Conservation (phyloP, 2,329 filamentous ascomycete species). For the Colletotrichum liaoningense region DNA sequence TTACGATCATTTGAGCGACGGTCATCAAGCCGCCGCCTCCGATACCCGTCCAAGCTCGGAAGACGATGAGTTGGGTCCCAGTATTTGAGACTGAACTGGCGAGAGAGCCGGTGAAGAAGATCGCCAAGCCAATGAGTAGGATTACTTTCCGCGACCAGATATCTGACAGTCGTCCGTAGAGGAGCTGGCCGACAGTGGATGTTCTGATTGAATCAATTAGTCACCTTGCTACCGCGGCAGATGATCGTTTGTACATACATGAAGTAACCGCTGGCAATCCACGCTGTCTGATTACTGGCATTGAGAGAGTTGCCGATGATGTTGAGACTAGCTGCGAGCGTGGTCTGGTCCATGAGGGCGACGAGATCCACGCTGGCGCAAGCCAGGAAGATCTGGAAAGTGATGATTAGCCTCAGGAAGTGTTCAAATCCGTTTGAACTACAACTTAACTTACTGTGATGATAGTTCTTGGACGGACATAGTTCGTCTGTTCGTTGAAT, state of each 20-base stretch:
- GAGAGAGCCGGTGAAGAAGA: slow-evolving; percentile 57
- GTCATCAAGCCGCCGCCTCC: slow-evolving; percentile 55
- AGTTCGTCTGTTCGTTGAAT: slow-evolving; percentile 68
- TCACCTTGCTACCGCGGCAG: not conserved
- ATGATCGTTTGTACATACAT: slow-evolving; percentile 51
- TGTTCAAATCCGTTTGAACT: too few relatives aligned
- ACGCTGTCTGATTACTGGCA: slow-evolving; percentile 61
- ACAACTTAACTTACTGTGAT: slow-evolving; percentile 54
- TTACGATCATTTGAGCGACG: slow-evolving; percentile 58
- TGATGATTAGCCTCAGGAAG: not conserved
- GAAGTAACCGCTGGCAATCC: slow-evolving; percentile 68
- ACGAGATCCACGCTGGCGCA: slow-evolving; percentile 66
- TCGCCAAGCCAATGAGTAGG: slow-evolving; percentile 49
- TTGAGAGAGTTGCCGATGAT: slow-evolving; percentile 63
- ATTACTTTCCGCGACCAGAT: slow-evolving; percentile 59
- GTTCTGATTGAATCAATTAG: slow-evolving; percentile 43
- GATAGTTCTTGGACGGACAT: slow-evolving; percentile 61
- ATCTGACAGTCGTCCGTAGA: slow-evolving; percentile 58
- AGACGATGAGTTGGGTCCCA: slow-evolving; percentile 53
- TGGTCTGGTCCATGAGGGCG: slow-evolving; percentile 69
- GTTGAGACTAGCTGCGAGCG: slow-evolving; percentile 64
- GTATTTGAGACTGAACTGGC: slow-evolving; percentile 55
- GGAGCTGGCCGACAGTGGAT: slow-evolving; percentile 58
- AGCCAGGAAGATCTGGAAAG: slow-evolving; percentile 64
- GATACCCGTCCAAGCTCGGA: slow-evolving; percentile 56